These are phyloP conservation scores for Populus tremula DNA, from an alignment of 345 rosid genomes.

Conservation along the genomic window DNA sequence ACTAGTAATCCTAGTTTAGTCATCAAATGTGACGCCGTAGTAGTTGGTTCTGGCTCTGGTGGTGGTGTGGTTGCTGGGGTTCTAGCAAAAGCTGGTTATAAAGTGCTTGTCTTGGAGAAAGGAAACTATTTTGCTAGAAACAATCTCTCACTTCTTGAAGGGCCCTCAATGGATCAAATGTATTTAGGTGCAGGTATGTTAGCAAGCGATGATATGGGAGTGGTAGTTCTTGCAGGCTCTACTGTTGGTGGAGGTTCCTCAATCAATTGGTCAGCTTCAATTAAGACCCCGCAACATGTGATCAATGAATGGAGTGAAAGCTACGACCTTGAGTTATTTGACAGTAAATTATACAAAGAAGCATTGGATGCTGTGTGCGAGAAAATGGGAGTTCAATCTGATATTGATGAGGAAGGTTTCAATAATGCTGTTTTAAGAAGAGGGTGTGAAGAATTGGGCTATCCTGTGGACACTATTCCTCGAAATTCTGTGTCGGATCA, in stretches of 20 bases:
- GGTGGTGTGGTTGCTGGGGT: slow-evolving; percentile 79
- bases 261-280: slow-evolving; percentile 81
- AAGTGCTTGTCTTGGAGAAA: slow-evolving; percentile 74
- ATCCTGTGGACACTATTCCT: slow-evolving; percentile 50
- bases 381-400: slow-evolving; percentile 77
- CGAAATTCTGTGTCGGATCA: slow-evolving; percentile 65
- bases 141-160: slow-evolving; percentile 69
- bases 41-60: slow-evolving; percentile 79
- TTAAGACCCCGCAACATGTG: slow-evolving; percentile 71
- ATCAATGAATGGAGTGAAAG: slow-evolving; percentile 57
- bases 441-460: slow-evolving; percentile 74
- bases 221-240: slow-evolving; percentile 63
- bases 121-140: slow-evolving; percentile 67
- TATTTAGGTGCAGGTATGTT: slow-evolving; percentile 54
- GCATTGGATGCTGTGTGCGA: slow-evolving; percentile 67
- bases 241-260: slow-evolving; percentile 89
- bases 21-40: slow-evolving; percentile 73
- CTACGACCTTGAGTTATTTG: slow-evolving; percentile 48
- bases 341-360: slow-evolving; percentile 50
- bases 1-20: slow-evolving; percentile 20
- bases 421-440: slow-evolving; percentile 62
- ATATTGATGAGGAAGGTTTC: slow-evolving; percentile 58
- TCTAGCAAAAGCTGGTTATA: slow-evolving; percentile 68
- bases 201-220: slow-evolving; percentile 55
- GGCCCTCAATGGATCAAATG: slow-evolving; percentile 72